phyloP scores from a whole-genome alignment of 2,329 filamentous ascomycete genomes.

The Nannizzia gypsea region DNA sequence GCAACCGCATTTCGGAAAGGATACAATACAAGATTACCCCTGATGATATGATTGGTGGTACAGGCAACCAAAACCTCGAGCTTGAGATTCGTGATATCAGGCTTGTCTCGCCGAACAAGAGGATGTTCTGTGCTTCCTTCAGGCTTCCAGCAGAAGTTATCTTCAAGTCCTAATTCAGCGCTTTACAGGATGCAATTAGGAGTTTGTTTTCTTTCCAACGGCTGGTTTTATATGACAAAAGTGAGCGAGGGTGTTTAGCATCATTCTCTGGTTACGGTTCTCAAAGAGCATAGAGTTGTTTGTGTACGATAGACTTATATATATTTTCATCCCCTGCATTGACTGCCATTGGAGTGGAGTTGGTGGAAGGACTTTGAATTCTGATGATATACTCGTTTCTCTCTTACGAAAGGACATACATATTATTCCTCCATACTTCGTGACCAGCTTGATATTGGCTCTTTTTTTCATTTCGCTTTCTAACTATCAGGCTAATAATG shows the following conservation, averaged over 20 bases:
- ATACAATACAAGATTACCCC: conserved; percentile 48
- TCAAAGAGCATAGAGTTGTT: neutral
- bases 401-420: neutral
- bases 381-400: neutral
- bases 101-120: conserved; percentile 83
- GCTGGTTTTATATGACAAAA: neutral
- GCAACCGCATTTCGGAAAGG: conserved; percentile 51
- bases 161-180: conserved; percentile 39
- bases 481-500: neutral
- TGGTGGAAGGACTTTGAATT: neutral
- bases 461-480: neutral
- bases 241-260: neutral
- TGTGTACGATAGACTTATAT: conserved; percentile 3
- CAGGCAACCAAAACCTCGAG: conserved; percentile 49
- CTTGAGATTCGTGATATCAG: conserved; percentile 55
- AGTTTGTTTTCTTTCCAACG: neutral
- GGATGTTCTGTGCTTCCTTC: conserved; percentile 95
- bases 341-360: neutral
- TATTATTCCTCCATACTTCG: too few relatives aligned
- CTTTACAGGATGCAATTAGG: neutral
- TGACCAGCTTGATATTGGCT: neutral
- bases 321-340: neutral
- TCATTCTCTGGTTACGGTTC: neutral
- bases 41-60: conserved; percentile 37
- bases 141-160: conserved; percentile 71